Conservation (phyloP, 257 asterid genomes). For the Solanum acaule region DNA sequence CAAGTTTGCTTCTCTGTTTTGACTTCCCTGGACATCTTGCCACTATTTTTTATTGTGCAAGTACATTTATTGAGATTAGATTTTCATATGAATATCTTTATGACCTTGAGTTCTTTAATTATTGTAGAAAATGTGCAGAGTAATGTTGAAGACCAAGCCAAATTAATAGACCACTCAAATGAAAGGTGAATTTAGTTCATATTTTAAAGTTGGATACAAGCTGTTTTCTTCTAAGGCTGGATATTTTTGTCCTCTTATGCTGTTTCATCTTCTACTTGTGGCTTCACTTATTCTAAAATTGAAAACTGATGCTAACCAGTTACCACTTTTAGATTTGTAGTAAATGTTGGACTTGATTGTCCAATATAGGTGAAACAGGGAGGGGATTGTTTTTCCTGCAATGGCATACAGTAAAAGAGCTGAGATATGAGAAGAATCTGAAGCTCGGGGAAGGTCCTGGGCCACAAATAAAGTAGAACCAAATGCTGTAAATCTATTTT, state of each 20-base stretch:
- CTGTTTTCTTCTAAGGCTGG: background rate
- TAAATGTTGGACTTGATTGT: background rate
- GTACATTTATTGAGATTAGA: background rate
- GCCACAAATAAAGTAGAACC: background rate
- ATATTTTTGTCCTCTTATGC: background rate
- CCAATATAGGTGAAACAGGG: background rate
- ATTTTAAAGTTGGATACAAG: background rate
- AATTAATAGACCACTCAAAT: constrained; percentile 18
- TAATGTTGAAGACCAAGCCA: constrained; percentile 27
- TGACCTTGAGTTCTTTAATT: constrained; percentile 5
- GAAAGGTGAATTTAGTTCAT: constrained; percentile 51
- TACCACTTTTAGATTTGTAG: background rate
- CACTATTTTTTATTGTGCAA: background rate
- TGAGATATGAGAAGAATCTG: background rate
- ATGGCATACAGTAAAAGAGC: background rate
- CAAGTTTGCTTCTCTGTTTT: background rate
- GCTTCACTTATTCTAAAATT: background rate
- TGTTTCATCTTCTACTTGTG: background rate
- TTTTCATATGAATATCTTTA: background rate
- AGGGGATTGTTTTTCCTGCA: background rate
- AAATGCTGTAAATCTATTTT: background rate
- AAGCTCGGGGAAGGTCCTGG: background rate
- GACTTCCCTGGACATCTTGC: background rate
- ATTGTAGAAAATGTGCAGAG: constrained; percentile 43
- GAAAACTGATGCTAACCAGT: background rate